phyloP scores from a whole-genome alignment of 1,139 yeast genomes.

The Blastobotrys proliferans region DNA sequence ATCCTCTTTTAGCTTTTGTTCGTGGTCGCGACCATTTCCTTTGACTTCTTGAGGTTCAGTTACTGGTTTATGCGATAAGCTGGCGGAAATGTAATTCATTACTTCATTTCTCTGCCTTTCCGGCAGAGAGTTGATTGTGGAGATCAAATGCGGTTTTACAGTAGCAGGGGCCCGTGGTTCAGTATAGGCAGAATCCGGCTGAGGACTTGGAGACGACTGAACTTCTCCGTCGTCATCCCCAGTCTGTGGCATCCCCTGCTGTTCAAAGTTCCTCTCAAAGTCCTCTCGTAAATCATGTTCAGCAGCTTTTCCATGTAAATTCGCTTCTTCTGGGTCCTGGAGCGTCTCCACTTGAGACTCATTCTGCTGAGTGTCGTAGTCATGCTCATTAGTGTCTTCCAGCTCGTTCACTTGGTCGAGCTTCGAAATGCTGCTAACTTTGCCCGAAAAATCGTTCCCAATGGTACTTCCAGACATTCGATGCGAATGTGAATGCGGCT shows the following conservation, averaged over 20 bases:
- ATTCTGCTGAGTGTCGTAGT: not conserved
- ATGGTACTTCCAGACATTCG: conserved; percentile 19
- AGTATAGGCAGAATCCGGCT: conserved; percentile 1
- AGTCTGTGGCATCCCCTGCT: not conserved
- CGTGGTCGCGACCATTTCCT: too few species aligned
- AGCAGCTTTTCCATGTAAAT: too few species aligned
- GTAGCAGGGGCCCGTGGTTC: not conserved
- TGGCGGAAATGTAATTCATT: conserved; percentile 3
- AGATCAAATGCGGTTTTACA: conserved; percentile 8
- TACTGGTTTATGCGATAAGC: not conserved
- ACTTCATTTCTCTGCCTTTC: conserved; percentile 8
- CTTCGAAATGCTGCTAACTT: not conserved
- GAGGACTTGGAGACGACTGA: not conserved
- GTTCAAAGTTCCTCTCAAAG: not conserved
- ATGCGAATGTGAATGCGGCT: conserved; percentile 12
- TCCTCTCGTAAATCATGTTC: not conserved
- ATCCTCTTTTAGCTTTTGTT: too few species aligned
- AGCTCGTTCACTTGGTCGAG: not conserved
- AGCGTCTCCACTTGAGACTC: conserved; percentile 6
- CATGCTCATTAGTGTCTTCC: not conserved
- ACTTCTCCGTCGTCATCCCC: not conserved
- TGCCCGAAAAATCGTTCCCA: conserved; percentile 10
- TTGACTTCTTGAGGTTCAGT: too few species aligned
- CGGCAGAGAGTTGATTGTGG: conserved; percentile 6
- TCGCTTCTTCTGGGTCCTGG: not conserved